Evolutionary conservation across 2,329 filamentous ascomycete species (phyloP), one percentile per base, ranked within the genome.

Genomic region (Alternaria angustiovoidea): DNA sequence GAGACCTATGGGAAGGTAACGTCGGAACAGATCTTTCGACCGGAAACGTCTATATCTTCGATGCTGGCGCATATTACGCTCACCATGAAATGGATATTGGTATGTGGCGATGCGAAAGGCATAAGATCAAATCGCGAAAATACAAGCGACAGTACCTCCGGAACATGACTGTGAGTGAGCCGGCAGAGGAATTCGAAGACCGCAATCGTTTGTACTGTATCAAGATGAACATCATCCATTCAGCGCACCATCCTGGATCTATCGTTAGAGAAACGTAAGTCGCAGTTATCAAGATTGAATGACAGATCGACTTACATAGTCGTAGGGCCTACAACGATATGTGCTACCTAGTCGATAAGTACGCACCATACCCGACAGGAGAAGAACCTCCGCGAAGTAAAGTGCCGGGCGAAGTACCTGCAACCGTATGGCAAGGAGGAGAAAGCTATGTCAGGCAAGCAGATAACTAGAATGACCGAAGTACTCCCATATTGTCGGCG

Each of bases 251-350:
- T 16, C 32, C 32, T 36, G 14, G 32, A 0, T 36, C 12, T 14
- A 36, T 36, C 32, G 32, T 14, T 14, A 36, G 32, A 16, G 14
- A 36, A 7, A 36, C 32, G 32, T 16, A 36, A 16, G 32, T 36
- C 32, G 28, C 28, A 30, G 3, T 30, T 30, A 30, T 30, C 11
- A 30, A 11, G 28, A 16, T 36, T 0, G 26, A 30, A 18, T 18
- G n/a, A 0, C 3, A 30, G 26, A 18, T 12, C 0, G n/a, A 20
- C 43, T 47, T 0, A 32, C n/a, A 12, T 7, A 0, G 0, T 12
- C 18, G 1, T 14, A 47, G 44, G 9, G 28, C 44, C 5, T 47
- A 47, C n/a, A 47, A 14, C n/a, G 44, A 47, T 7, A 47, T 47
- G 26, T 34, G 44, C 44, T 47, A 47, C 11, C 11, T 47, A 5